Percentiles rank a stretch among this genome's conserved stretches.
These are phyloP conservation scores for Talaromyces wortmannii DNA, from an alignment of 495 filamentous ascomycete species.

Conservation along the genomic window DNA sequence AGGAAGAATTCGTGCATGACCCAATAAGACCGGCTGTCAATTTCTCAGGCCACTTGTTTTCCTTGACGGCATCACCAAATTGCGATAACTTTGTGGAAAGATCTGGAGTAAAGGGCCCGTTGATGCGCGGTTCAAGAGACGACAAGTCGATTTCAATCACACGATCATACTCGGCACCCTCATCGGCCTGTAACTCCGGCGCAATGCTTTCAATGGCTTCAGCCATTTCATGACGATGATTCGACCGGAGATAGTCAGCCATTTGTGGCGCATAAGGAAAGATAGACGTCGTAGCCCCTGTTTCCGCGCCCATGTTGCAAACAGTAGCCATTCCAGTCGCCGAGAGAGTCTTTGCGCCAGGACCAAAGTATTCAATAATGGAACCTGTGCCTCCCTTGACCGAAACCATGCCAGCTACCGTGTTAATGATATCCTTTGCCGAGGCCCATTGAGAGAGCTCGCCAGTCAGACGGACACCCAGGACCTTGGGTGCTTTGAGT, in stretches of 20 bases:
- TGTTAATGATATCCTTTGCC: slow-evolving; percentile 96
- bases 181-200: slow-evolving; percentile 79
- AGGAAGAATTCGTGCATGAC: slow-evolving; percentile 99
- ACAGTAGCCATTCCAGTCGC: slow-evolving; percentile 67
- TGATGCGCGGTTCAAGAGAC: slow-evolving; percentile 95
- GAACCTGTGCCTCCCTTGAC: slow-evolving; percentile 97
- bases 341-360: slow-evolving; percentile 66
- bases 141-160: slow-evolving; percentile 91
- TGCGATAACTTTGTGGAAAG: slow-evolving; percentile 96
- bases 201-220: slow-evolving; percentile 85
- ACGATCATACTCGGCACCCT: slow-evolving; percentile 95
- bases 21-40: slow-evolving; percentile 90
- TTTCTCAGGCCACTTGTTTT: slow-evolving; percentile 94
- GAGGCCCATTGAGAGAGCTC: slow-evolving; percentile 87
- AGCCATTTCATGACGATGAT: slow-evolving; percentile 85
- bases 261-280: slow-evolving; percentile 98
- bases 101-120: slow-evolving; percentile 99
- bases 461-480: slow-evolving; percentile 91
- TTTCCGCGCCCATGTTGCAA: slow-evolving; percentile 84
- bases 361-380: slow-evolving; percentile 92
- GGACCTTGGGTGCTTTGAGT: slow-evolving; percentile 94
- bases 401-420: slow-evolving; percentile 93
- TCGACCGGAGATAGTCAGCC: slow-evolving; percentile 91
- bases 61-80: slow-evolving; percentile 89
- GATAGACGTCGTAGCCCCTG: slow-evolving; percentile 91